Percentiles rank a stretch among this genome's conserved stretches.
Conservation (phyloP, 1,284 basidiomycete species). For the Fistulinella cinereoalba region DNA sequence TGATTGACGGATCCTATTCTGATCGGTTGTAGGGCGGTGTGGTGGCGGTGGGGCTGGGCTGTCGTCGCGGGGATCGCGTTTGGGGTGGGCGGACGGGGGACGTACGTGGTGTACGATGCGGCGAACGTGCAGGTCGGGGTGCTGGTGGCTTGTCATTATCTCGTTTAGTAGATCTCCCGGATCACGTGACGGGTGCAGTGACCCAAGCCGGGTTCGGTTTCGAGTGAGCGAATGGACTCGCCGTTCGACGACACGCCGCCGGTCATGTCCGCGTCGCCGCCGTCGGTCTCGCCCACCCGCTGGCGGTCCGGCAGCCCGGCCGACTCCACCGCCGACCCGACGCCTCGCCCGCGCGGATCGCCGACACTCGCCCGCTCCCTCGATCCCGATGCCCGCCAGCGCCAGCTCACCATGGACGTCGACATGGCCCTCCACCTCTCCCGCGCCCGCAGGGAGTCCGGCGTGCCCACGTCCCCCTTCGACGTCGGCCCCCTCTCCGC, state of each 20-base stretch:
- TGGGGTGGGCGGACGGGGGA: slow-evolving; percentile 54
- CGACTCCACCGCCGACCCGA: slow-evolving; percentile 45
- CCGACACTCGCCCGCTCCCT: slow-evolving; percentile 61
- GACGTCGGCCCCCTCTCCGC: slow-evolving; percentile 40
- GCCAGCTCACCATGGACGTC: slow-evolving; percentile 82
- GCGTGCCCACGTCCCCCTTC: slow-evolving; percentile 36
- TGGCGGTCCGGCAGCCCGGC: too few species aligned
- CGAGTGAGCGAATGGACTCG: slow-evolving; percentile 17
- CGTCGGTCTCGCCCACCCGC: too few species aligned
- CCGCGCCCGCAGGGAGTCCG: slow-evolving; percentile 65
- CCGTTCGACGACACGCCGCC: slow-evolving; percentile 22
- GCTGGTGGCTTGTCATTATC: slow-evolving; percentile 10
- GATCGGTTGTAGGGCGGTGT: slow-evolving; percentile 37
- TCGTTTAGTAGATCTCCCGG: too few species aligned
- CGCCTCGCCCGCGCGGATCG: slow-evolving; percentile 51
- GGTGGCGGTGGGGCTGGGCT: slow-evolving; percentile 46
- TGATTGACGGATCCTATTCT: neutral
- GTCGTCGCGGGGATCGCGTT: slow-evolving; percentile 54
- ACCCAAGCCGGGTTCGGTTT: too few species aligned
- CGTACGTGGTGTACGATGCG: slow-evolving; percentile 60
- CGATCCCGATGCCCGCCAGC: slow-evolving; percentile 67
- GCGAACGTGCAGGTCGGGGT: slow-evolving; percentile 31
- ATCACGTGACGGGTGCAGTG: too few species aligned
- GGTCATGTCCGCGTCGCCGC: slow-evolving; percentile 40
- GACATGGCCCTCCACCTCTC: slow-evolving; percentile 84